Evolutionary conservation across 345 rosid species (phyloP).

Genomic region (Pistacia atlantica): DNA sequence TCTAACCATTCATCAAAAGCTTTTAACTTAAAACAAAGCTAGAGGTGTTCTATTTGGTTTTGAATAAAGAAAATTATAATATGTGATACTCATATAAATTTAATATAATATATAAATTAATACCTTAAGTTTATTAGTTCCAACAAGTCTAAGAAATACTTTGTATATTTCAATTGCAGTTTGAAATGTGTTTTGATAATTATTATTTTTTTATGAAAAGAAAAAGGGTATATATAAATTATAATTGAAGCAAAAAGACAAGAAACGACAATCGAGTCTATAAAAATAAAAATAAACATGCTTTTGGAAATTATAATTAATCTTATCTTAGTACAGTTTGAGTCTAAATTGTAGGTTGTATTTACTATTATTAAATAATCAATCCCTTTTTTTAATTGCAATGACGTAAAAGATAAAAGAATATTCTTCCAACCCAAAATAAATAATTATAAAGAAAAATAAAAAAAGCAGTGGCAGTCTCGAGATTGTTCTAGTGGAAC

Average conservation of each 20-base stretch:
- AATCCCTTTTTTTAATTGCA: neutral
- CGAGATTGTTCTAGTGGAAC: constrained; percentile 22
- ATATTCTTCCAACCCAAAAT: constrained; percentile 10
- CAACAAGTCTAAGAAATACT: too few relatives aligned
- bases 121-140: too few relatives aligned
- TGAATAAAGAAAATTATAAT: too few relatives aligned
- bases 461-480: constrained; percentile 29
- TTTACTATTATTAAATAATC: neutral
- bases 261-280: neutral
- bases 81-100: too few relatives aligned
- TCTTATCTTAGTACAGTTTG: neutral
- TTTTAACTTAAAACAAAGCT: too few relatives aligned
- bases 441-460: neutral
- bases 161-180: too few relatives aligned
- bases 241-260: neutral
- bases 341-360: neutral
- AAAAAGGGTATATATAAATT: too few relatives aligned
- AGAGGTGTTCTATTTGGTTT: too few relatives aligned
- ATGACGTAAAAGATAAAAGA: constrained; percentile 24
- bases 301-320: neutral
- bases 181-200: too few relatives aligned
- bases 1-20: too few relatives aligned
- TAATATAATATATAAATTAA: too few relatives aligned
- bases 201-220: too few relatives aligned
- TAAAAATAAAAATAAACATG: neutral